Conservation (phyloP, 495 filamentous ascomycete genomes). For the Clohesyomyces aquaticus region DNA sequence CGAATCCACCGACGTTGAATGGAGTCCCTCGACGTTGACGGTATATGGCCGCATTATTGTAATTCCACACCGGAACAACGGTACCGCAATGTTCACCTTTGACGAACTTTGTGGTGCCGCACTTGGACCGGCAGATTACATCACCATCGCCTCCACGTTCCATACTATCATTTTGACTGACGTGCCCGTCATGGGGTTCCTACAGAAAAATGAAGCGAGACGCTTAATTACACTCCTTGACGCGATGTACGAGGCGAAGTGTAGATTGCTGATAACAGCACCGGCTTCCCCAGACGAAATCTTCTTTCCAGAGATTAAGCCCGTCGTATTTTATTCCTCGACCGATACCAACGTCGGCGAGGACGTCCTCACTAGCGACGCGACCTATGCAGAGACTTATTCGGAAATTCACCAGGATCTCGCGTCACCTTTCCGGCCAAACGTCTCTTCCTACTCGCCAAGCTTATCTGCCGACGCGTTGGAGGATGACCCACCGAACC, state of each 20-base stretch:
- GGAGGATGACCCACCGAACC: constrained; percentile 52
- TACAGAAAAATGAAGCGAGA: constrained; percentile 72
- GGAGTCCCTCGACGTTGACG: constrained; percentile 54
- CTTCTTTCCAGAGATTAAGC: constrained; percentile 60
- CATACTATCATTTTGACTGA: constrained; percentile 68
- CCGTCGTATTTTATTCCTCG: neutral
- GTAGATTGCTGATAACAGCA: constrained; percentile 64
- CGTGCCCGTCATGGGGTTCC: constrained; percentile 60
- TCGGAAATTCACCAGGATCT: constrained; percentile 72
- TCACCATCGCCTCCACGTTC: constrained; percentile 68
- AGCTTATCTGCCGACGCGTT: constrained; percentile 41
- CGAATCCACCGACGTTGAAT: constrained; percentile 43
- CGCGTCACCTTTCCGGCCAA: constrained; percentile 70
- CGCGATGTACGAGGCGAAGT: constrained; percentile 70
- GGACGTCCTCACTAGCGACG: constrained; percentile 47
- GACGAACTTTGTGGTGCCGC: constrained; percentile 57
- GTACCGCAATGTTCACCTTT: constrained; percentile 62
- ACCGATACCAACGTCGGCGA: neutral
- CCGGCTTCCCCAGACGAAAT: constrained; percentile 64
- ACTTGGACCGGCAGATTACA: constrained; percentile 73
- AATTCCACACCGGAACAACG: constrained; percentile 55
- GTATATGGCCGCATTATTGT: constrained; percentile 64
- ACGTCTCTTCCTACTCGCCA: constrained; percentile 61
- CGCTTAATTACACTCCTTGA: constrained; percentile 73
- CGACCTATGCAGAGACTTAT: constrained; percentile 67